phyloP scores from a whole-genome alignment of 345 rosid genomes.

The Citrus trifoliata region DNA sequence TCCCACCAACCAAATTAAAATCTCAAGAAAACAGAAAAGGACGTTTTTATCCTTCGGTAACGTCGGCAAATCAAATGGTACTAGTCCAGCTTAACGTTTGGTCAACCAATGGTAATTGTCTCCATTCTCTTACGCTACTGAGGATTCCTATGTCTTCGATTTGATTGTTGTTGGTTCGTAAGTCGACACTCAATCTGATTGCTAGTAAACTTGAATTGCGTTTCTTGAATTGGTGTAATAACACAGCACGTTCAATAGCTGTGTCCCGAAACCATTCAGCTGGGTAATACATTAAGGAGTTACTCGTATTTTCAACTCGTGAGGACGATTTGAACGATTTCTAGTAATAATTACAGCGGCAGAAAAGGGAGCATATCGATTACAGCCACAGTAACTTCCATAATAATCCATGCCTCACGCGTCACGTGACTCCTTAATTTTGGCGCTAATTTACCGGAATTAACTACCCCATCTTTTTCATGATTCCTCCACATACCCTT shows the following conservation, averaged over 20 bases:
- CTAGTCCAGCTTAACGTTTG: background rate
- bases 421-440: slow-evolving; percentile 19
- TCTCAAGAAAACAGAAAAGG: background rate
- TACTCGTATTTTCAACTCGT: background rate
- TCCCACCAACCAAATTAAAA: background rate
- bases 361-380: slow-evolving; percentile 3
- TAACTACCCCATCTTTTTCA: slow-evolving; percentile 5
- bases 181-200: background rate
- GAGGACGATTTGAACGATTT: background rate
- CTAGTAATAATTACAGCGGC: background rate
- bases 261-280: background rate
- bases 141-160: background rate
- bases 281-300: background rate
- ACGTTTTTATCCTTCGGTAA: background rate
- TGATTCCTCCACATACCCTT: background rate
- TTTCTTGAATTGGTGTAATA: too few relatives aligned
- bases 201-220: too few relatives aligned
- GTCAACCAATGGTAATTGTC: background rate
- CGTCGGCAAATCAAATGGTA: background rate
- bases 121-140: background rate
- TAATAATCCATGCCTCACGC: background rate
- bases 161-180: too few relatives aligned
- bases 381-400: slow-evolving; percentile 1
- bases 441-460: slow-evolving; percentile 27
- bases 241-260: background rate